A percentile compares a stretch with the other conserved stretches of the same genome.
phyloP scores from a whole-genome alignment of 257 asterid species.

The Paulownia fortunei region DNA sequence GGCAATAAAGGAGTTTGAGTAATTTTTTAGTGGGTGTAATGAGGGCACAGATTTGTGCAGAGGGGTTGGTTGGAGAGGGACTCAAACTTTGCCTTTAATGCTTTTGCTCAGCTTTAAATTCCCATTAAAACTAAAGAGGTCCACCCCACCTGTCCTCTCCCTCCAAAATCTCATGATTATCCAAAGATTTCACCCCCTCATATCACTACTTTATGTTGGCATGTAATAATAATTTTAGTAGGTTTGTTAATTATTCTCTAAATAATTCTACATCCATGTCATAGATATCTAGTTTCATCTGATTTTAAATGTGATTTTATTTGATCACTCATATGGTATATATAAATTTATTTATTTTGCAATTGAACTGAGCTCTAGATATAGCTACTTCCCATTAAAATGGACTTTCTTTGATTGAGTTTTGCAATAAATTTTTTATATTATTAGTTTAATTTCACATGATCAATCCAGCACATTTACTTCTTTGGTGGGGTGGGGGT shows the following conservation, averaged over 20 bases:
- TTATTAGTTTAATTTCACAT: background rate
- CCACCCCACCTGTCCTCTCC: conserved; percentile 28
- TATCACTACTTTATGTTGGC: background rate
- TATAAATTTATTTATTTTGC: too few relatives aligned
- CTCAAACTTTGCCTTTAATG: conserved; percentile 36
- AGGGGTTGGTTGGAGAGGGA: conserved; percentile 21
- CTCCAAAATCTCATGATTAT: background rate
- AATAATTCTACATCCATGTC: background rate
- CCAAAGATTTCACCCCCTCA: background rate
- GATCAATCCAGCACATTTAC: too few relatives aligned
- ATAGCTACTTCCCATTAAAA: background rate
- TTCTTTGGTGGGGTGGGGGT: too few relatives aligned
- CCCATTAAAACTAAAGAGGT: conserved; percentile 26
- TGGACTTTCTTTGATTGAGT: background rate
- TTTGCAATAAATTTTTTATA: background rate
- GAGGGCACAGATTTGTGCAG: conserved; percentile 25
- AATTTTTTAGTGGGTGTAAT: background rate
- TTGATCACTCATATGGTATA: background rate
- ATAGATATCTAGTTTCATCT: background rate
- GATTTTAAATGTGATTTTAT: background rate
- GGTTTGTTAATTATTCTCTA: background rate
- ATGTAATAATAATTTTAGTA: too few relatives aligned
- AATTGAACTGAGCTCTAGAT: background rate
- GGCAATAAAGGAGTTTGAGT: conserved; percentile 44
- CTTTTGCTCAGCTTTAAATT: conserved; percentile 33